Conservation (phyloP, 371 early-diverging fungal species). For the Mortierella sp. region DNA sequence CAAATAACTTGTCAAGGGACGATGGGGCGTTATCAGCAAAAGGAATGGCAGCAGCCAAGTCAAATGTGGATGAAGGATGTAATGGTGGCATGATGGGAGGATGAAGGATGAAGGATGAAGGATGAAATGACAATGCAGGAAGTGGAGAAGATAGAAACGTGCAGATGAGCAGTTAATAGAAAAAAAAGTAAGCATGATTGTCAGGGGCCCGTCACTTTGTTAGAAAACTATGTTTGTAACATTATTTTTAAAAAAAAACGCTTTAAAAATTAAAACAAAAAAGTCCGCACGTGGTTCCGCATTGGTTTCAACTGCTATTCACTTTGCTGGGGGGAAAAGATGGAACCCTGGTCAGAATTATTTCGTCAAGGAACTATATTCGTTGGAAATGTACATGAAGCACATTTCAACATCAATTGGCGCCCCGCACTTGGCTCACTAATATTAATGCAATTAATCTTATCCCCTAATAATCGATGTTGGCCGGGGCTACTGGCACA, state of each 20-base stretch:
- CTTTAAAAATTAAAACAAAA: background rate
- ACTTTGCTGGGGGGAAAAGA: conserved; percentile 1
- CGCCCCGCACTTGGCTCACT: background rate
- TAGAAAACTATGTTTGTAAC: conserved; percentile 2
- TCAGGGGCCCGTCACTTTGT: background rate
- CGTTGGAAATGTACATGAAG: no score
- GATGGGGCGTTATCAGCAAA: conserved; percentile 34
- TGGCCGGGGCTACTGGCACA: conserved; percentile 1
- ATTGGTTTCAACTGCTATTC: background rate
- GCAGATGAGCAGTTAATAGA: no score
- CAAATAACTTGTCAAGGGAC: conserved; percentile 31
- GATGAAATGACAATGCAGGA: background rate
- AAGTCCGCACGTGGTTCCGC: conserved; percentile 11
- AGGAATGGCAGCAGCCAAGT: conserved; percentile 27
- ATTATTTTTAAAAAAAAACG: conserved; percentile 3
- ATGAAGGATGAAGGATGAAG: background rate
- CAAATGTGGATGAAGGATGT: conserved; percentile 22
- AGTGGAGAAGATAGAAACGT: background rate
- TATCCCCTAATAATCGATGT: background rate
- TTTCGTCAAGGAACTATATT: no score
- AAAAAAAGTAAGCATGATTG: no score
- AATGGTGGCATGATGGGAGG: conserved; percentile 30
- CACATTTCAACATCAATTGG: background rate
- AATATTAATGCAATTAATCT: background rate
- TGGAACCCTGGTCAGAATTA: background rate